These are phyloP conservation scores for Deinandra increscens DNA, from an alignment of 129 eudicot genomes.

Conservation along the genomic window DNA sequence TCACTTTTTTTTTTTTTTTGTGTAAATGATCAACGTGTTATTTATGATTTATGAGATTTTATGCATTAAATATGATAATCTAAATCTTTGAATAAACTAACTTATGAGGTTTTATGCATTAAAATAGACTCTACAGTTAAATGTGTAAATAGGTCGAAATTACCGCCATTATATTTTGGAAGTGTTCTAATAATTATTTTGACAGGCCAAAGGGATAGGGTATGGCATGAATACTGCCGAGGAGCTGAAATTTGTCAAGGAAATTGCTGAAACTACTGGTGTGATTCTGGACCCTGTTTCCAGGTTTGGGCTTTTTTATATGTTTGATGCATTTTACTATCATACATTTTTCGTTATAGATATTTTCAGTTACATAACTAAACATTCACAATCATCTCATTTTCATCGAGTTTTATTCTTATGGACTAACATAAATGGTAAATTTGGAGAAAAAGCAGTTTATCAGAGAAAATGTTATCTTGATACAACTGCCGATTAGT, in stretches of 20 bases:
- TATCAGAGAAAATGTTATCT: neutral
- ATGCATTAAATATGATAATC: neutral
- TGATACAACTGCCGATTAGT: neutral
- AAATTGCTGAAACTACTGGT: conserved; percentile 80
- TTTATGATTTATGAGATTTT: too few species aligned
- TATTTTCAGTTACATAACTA: neutral
- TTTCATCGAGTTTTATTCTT: neutral
- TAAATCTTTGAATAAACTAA: neutral
- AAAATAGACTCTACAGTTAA: too few species aligned
- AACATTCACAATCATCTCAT: neutral
- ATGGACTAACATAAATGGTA: neutral
- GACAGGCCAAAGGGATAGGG: conserved; percentile 92
- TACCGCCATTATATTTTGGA: neutral
- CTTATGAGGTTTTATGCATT: neutral
- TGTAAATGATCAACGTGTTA: too few species aligned
- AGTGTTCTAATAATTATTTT: conserved; percentile 2
- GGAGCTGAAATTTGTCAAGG: conserved; percentile 82
- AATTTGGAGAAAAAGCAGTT: neutral
- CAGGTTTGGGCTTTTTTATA: conserved; percentile 52
- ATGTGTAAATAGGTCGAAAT: neutral
- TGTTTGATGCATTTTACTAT: neutral
- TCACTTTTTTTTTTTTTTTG: too few species aligned
- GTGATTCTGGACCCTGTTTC: conserved; percentile 93
- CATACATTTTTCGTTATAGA: neutral
- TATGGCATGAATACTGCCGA: conserved; percentile 85